These are phyloP conservation scores for Priceomyces haplophilus DNA, from an alignment of 805 yeast species.

Conservation along the genomic window DNA sequence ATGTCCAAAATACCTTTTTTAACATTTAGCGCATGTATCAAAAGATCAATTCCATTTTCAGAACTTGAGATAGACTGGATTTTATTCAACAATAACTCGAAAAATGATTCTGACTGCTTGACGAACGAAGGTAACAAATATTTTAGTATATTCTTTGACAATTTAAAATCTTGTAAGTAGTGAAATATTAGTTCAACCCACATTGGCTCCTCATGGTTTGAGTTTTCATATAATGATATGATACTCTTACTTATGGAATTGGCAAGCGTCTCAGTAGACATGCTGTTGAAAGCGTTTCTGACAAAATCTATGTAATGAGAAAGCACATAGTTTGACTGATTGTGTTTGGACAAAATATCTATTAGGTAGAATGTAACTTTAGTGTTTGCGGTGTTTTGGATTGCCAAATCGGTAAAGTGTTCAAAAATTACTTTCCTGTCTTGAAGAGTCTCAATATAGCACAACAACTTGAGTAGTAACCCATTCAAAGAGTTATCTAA, in stretches of 20 bases:
- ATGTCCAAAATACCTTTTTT: constrained; percentile 50
- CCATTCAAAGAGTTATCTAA: constrained; percentile 66
- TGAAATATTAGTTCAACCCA: constrained; percentile 48
- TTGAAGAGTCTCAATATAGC: constrained; percentile 26
- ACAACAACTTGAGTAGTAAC: constrained; percentile 52
- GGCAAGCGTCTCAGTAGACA: constrained; percentile 60
- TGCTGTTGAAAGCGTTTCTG: constrained; percentile 43
- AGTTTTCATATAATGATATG: constrained; percentile 25
- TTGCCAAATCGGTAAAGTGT: constrained; percentile 18
- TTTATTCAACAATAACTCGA: constrained; percentile 34
- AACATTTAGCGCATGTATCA: constrained; percentile 56
- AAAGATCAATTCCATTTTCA: constrained; percentile 32
- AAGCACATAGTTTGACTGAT: constrained; percentile 41
- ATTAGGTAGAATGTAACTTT: constrained; percentile 61
- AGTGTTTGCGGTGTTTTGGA: constrained; percentile 18
- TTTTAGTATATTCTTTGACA: constrained; percentile 48
- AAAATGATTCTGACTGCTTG: constrained; percentile 45
- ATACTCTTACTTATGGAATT: constrained; percentile 63
- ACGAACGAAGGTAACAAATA: constrained; percentile 66
- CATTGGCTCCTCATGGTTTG: constrained; percentile 20
- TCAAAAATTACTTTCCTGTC: constrained; percentile 19
- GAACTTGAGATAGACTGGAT: constrained; percentile 11
- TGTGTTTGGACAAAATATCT: constrained; percentile 52
- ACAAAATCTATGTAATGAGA: constrained; percentile 45
- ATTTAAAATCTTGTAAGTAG: constrained; percentile 28